Evolutionary conservation across 2,329 filamentous ascomycete species (phyloP).

Genomic region (Xylaria sp.): DNA sequence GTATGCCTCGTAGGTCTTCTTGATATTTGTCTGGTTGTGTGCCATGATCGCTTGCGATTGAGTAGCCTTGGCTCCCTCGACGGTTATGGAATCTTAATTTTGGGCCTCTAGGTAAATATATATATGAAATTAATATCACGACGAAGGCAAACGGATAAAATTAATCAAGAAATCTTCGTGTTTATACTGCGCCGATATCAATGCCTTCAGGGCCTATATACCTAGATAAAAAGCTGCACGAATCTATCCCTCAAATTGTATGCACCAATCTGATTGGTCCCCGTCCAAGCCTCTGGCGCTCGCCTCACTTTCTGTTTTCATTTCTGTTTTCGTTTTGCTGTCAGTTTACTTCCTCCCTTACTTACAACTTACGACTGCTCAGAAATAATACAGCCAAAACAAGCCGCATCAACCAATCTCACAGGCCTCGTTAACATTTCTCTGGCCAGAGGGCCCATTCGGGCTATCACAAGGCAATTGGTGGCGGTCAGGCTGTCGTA

Average conservation of each 20-base stretch:
- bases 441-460: no score
- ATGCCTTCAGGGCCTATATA: neutral
- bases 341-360: no score
- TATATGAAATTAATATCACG: neutral
- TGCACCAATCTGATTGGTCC: neutral
- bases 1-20: slow-evolving; percentile 39
- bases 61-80: neutral
- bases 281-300: neutral
- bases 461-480: no score
- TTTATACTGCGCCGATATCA: neutral
- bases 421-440: no score
- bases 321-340: no score
- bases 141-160: neutral
- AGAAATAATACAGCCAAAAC: no score
- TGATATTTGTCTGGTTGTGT: slow-evolving; percentile 3
- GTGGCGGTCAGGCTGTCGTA: no score
- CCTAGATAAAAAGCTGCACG: neutral
- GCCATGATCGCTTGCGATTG: neutral
- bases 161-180: neutral
- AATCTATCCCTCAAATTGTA: neutral
- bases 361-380: no score
- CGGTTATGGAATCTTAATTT: neutral
- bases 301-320: slow-evolving; percentile 1
- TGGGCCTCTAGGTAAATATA: neutral
- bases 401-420: no score